These are phyloP conservation scores for Boletus vermiculosoides DNA, from an alignment of 768 basidiomycete species.

Conservation along the genomic window DNA sequence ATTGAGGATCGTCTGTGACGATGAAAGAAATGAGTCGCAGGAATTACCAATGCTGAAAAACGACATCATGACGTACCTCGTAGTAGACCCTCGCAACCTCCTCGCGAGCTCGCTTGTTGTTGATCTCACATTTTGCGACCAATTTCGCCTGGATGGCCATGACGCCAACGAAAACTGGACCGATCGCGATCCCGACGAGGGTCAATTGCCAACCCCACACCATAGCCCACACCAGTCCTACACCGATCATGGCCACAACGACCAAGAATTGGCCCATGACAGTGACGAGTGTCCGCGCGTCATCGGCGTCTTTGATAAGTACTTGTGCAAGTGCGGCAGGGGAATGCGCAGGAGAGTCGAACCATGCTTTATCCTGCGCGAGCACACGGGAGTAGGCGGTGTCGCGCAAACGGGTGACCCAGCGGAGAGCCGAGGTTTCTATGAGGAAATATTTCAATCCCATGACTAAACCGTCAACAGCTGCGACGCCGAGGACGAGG, in stretches of 20 bases:
- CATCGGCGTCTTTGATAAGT: slow-evolving; percentile 87
- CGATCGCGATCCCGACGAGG: slow-evolving; percentile 83
- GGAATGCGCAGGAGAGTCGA: slow-evolving; percentile 65
- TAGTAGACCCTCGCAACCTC: slow-evolving; percentile 83
- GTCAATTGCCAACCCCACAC: slow-evolving; percentile 89
- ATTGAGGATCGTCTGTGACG: slow-evolving; percentile 65
- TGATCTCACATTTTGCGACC: slow-evolving; percentile 65
- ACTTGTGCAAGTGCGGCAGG: slow-evolving; percentile 65
- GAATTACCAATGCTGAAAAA: background rate
- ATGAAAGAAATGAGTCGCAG: slow-evolving; percentile 3
- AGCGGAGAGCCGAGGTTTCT: slow-evolving; percentile 69
- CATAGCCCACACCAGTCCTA: slow-evolving; percentile 90
- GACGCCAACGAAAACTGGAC: slow-evolving; percentile 73
- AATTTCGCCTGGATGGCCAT: slow-evolving; percentile 77
- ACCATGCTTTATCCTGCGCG: slow-evolving; percentile 82
- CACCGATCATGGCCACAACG: slow-evolving; percentile 73
- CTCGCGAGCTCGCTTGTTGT: slow-evolving; percentile 86
- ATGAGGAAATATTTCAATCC: slow-evolving; percentile 80
- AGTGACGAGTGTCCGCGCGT: slow-evolving; percentile 74
- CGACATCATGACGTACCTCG: slow-evolving; percentile 52
- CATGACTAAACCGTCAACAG: slow-evolving; percentile 70
- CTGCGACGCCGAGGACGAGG: slow-evolving; percentile 71
- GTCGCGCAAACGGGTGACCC: slow-evolving; percentile 68
- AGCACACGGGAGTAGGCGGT: slow-evolving; percentile 58
- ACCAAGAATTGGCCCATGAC: slow-evolving; percentile 69